Evolutionary conservation across 1,284 basidiomycete species (phyloP).

Genomic region (Boletus semigastroideus): DNA sequence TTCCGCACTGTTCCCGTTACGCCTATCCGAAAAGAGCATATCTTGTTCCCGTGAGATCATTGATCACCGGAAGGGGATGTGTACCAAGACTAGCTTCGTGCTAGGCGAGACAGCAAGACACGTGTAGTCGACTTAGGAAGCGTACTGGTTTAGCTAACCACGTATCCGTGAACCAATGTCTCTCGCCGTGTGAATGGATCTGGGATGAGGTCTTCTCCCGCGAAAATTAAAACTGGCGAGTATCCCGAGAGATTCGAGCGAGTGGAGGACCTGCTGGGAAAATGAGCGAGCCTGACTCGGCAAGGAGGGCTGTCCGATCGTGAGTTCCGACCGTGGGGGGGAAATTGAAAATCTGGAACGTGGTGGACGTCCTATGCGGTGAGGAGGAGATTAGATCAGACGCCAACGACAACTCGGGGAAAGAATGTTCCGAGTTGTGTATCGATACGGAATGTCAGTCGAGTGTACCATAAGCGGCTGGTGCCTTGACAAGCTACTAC

Average conservation of each 20-base stretch:
- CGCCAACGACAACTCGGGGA: not conserved
- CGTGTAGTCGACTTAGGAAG: not conserved
- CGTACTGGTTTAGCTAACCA: constrained; percentile 8
- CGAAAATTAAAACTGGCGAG: constrained; percentile 22
- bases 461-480: not conserved
- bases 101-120: constrained; percentile 11
- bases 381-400: not conserved
- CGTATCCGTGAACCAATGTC: constrained; percentile 7
- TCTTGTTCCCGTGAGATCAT: constrained; percentile 12
- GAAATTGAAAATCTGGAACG: not conserved
- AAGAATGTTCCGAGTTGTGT: not conserved
- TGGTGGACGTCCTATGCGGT: not conserved
- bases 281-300: not conserved
- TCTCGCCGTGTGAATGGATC: constrained; percentile 23
- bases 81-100: constrained; percentile 2
- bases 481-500: not conserved
- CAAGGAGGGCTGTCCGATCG: not conserved
- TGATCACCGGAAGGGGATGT: not conserved
- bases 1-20: not conserved
- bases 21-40: not conserved
- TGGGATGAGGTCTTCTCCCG: constrained; percentile 30
- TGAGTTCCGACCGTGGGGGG: not conserved
- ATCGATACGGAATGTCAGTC: not conserved
- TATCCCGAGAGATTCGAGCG: constrained; percentile 4
- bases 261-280: not conserved